Base-by-base conservation (phyloP, 805 yeast species). In the Cyberlindnera euphorbiiphila region DNA sequence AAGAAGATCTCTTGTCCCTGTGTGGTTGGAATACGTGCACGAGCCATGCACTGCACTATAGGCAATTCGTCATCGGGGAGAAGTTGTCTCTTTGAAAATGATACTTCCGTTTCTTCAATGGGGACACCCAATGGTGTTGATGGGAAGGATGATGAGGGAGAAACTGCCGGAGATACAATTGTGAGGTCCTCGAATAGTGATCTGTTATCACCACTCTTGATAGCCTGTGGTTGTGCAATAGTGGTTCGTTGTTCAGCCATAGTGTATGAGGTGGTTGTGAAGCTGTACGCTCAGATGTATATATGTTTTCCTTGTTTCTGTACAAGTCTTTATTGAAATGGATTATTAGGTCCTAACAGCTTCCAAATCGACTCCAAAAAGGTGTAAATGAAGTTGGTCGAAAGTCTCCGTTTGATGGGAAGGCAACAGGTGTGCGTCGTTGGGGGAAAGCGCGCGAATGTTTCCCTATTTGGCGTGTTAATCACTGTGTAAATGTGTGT, bases 11-110 rank as follows among this genome's bases (percentile, higher is more conserved):
- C 98, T 2, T 94, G 88, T 4, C 97, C 98, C 37, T 80, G 79
- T 1, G 95, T 88, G 4, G 99, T 93, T 34, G 98, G 98, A 38
- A 93, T 91, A 42, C 99, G 70, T 3, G 98, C 98, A 37, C 98
- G 70, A 5, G 96, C 96, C 36, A 87, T 74, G 60, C 98, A 93
- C 53, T 74, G 73, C 10, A 93, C 98, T 18, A 59, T 50, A 2
- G 98, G 98, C 43, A 91, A 65, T 14, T 41, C 52, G 29, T 66
- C 51, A 31, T 67, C 74, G 6, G 80, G 81, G 11, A 78, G 60
- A 21, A 65, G 68, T 26, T 54, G 44, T 50, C 71, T 56, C 34
- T 63, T 64, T 10, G 49, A 39, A 20, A 44, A 41, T 13, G 41
- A 21, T 7, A 34, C 22, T 9, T 41, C 42, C 3, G 47, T 29